A percentile compares a stretch with the other conserved stretches of the same genome.
phyloP scores from a whole-genome alignment of 371 early-diverging fungal species.

The Chytridium lagenaria region DNA sequence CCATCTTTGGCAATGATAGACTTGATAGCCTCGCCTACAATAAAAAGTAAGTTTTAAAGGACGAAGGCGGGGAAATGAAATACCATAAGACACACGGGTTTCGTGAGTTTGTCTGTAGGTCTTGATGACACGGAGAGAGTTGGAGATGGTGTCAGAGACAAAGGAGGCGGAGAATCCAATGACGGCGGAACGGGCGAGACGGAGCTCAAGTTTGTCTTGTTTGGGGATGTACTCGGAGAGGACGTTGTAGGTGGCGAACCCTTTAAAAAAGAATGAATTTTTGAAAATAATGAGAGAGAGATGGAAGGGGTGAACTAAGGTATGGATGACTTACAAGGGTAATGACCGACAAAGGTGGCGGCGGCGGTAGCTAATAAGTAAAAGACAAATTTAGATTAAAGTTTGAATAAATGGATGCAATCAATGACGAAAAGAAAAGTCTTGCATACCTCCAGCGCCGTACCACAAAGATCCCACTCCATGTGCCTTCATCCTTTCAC shows the following conservation, averaged over 20 bases:
- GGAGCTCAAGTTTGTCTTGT: conserved; percentile 26
- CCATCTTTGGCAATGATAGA: conserved; percentile 50
- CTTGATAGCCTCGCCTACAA: conserved; percentile 37
- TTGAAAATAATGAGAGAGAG: background rate
- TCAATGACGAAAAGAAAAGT: background rate
- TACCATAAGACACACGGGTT: conserved; percentile 35
- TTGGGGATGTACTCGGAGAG: conserved; percentile 40
- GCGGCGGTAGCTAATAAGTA: conserved; percentile 37
- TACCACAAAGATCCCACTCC: conserved; percentile 50
- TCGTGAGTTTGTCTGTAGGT: conserved; percentile 49
- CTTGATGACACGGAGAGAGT: conserved; percentile 52
- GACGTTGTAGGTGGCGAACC: conserved; percentile 49
- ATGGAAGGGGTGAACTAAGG: background rate
- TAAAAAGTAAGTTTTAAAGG: background rate
- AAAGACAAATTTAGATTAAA: background rate
- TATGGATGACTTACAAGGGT: conserved; percentile 26
- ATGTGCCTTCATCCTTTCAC: conserved; percentile 33
- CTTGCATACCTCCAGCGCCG: conserved; percentile 19
- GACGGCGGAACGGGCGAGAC: conserved; percentile 45
- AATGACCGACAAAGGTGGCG: conserved; percentile 52
- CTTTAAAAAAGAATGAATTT: conserved; percentile 5
- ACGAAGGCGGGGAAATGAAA: background rate
- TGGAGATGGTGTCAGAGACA: conserved; percentile 46
- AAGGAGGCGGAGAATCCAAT: conserved; percentile 49
- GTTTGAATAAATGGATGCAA: background rate